Conservation (phyloP, 2,329 filamentous ascomycete genomes). For the Geosmithia flava region DNA sequence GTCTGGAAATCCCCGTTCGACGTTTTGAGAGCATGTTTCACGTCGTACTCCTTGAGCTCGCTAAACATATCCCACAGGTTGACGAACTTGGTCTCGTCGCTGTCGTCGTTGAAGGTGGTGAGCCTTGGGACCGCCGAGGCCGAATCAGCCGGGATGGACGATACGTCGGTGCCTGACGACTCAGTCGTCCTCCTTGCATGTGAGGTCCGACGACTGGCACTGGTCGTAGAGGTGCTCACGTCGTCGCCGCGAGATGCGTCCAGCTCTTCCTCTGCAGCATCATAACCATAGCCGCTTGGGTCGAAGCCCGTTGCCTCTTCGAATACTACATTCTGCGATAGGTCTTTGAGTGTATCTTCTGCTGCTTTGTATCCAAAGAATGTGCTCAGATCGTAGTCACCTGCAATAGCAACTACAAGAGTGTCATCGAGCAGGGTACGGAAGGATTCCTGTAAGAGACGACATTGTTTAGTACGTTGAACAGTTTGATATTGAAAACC, state of each 20-base stretch:
- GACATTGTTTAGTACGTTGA: not conserved
- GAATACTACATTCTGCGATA: conserved; percentile 49
- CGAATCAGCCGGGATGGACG: conserved; percentile 10
- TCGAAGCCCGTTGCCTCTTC: conserved; percentile 72
- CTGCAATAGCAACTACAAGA: conserved; percentile 61
- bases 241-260: conserved; percentile 11
- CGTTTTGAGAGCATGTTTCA: conserved; percentile 56
- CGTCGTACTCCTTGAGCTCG: conserved; percentile 50
- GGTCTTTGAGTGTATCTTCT: conserved; percentile 44
- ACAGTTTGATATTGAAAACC: not conserved
- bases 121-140: conserved; percentile 12
- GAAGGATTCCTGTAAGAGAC: conserved; percentile 47
- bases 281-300: conserved; percentile 41
- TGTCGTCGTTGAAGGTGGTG: conserved; percentile 24
- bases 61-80: conserved; percentile 62
- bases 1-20: conserved; percentile 52
- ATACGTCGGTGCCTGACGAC: conserved; percentile 11
- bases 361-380: conserved; percentile 38
- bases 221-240: conserved; percentile 12
- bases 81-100: conserved; percentile 47
- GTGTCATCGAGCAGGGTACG: conserved; percentile 66
- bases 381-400: conserved; percentile 56
- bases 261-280: not conserved
- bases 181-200: conserved; percentile 17
- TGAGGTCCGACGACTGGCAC: conserved; percentile 13